Base-by-base conservation (phyloP, 192 early-diverging fungal genomes). In the Geranomyces michiganensis region DNA sequence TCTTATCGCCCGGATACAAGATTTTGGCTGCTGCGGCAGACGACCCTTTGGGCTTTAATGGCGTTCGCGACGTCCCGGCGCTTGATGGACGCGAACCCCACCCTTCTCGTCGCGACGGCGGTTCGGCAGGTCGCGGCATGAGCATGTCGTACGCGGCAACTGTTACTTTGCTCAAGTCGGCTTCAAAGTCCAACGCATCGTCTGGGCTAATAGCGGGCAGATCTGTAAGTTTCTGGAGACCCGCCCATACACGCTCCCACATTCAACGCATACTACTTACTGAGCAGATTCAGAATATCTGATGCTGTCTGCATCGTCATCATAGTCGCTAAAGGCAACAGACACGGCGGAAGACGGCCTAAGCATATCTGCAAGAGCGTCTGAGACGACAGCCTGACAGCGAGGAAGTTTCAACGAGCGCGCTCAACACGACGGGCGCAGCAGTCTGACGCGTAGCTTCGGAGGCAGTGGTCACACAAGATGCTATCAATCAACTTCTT, bases 1-100 rank as follows among this genome's bases (percentile, higher is more conserved):
- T 79, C 56, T 72, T 79, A 53, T 79, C 78, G 0, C 63, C 70
- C 41, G 75, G 75, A 62, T 72, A 76, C 4, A 76, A 44, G 26
- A 72, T 65, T 48, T 33, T 62, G 21, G 29, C 58, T 4, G 58
- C 58, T 60, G 58, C 58, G 29, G 58, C 58, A 8, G 58, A 30
- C 58, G 58, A 29, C 9, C 21, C 31, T 60, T 26, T 29, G 12
- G 58, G 29, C 58, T 29, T 19, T 29, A 27, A 9, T 10, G 36
- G 36, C 51, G n/a, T 26, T 3, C 67, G 30, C 0, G 55, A 30
- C 1, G 67, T 26, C 55, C 51, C 14, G 26, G 68, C 68, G 43
- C 65, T 74, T 19, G 62, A 53, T 13, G 72, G 66, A 15, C 65
- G 26, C 45, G 59, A 62, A 24, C 60, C 58, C 73, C 70, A 71